phyloP scores from a whole-genome alignment of 805 yeast genomes.

The Metschnikowia baotianmanensis region DNA sequence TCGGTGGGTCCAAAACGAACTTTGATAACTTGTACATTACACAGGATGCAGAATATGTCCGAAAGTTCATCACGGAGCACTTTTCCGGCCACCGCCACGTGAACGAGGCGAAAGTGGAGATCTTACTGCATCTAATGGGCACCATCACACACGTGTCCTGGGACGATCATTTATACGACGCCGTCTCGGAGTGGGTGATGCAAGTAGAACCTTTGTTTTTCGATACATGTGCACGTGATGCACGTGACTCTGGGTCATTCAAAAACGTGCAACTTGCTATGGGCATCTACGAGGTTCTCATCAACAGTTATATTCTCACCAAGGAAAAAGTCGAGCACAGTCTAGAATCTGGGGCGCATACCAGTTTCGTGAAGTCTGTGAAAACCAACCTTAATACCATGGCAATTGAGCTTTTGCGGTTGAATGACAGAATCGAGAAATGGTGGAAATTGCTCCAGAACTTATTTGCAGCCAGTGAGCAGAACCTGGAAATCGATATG shows the following conservation, averaged over 20 bases:
- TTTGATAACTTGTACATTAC: slow-evolving; percentile 6
- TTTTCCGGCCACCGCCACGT: slow-evolving; percentile 16
- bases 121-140: slow-evolving; percentile 25
- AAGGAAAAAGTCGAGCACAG: slow-evolving; percentile 27
- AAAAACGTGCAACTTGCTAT: slow-evolving; percentile 26
- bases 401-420: slow-evolving; percentile 35
- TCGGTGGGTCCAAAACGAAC: slow-evolving; percentile 5
- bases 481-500: not conserved
- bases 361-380: slow-evolving; percentile 9
- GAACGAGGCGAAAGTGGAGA: slow-evolving; percentile 23
- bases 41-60: slow-evolving; percentile 12
- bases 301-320: slow-evolving; percentile 39
- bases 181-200: slow-evolving; percentile 34
- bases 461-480: not conserved
- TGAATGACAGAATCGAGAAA: slow-evolving; percentile 42
- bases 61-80: slow-evolving; percentile 14
- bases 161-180: slow-evolving; percentile 26
- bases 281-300: slow-evolving; percentile 46
- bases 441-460: slow-evolving; percentile 38
- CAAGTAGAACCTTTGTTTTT: slow-evolving; percentile 28
- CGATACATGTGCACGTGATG: slow-evolving; percentile 5
- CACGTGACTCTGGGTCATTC: not conserved
- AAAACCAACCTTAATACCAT: slow-evolving; percentile 32
- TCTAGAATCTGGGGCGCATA: slow-evolving; percentile 21
- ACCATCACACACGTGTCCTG: slow-evolving; percentile 9